phyloP scores from a whole-genome alignment of 1,139 yeast species.

The Hansenula lynferdii region DNA sequence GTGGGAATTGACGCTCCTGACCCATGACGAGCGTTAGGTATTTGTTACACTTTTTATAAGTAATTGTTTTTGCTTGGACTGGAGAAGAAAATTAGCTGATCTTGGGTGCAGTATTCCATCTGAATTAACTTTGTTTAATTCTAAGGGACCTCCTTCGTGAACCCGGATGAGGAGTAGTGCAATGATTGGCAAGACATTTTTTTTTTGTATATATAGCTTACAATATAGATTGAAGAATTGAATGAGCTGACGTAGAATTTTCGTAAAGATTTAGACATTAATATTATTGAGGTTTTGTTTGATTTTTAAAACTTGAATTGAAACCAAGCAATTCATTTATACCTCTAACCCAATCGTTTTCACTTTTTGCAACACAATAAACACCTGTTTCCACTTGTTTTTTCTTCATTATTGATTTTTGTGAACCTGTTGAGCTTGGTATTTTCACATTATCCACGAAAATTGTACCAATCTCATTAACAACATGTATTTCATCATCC shows the following conservation, averaged over 20 bases:
- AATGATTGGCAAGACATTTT: slow-evolving; percentile 65
- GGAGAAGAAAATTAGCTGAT: slow-evolving; percentile 60
- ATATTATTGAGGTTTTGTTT: slow-evolving; percentile 7
- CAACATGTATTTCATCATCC: slow-evolving; percentile 77
- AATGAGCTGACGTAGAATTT: neutral
- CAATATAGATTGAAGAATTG: neutral
- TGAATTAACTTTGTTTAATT: slow-evolving; percentile 39
- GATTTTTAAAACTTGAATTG: slow-evolving; percentile 68
- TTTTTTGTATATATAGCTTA: neutral
- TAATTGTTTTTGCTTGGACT: slow-evolving; percentile 42
- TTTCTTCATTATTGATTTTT: slow-evolving; percentile 7
- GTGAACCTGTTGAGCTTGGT: slow-evolving; percentile 24
- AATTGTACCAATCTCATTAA: slow-evolving; percentile 54
- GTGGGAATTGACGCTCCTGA: slow-evolving; percentile 25
- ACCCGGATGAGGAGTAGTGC: slow-evolving; percentile 79
- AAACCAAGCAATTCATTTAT: slow-evolving; percentile 85
- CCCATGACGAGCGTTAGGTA: slow-evolving; percentile 70
- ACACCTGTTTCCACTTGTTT: slow-evolving; percentile 47
- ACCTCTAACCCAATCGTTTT: slow-evolving; percentile 88
- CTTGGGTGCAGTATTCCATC: slow-evolving; percentile 84
- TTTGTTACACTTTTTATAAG: slow-evolving; percentile 28
- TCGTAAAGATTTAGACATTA: neutral
- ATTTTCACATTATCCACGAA: slow-evolving; percentile 40
- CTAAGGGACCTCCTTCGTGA: slow-evolving; percentile 82
- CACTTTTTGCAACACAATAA: slow-evolving; percentile 84